A percentile compares a stretch with the other conserved stretches of the same genome.
Evolutionary conservation across 2,329 filamentous ascomycete species (phyloP).

Genomic region (Pseudogymnoascus sp.): DNA sequence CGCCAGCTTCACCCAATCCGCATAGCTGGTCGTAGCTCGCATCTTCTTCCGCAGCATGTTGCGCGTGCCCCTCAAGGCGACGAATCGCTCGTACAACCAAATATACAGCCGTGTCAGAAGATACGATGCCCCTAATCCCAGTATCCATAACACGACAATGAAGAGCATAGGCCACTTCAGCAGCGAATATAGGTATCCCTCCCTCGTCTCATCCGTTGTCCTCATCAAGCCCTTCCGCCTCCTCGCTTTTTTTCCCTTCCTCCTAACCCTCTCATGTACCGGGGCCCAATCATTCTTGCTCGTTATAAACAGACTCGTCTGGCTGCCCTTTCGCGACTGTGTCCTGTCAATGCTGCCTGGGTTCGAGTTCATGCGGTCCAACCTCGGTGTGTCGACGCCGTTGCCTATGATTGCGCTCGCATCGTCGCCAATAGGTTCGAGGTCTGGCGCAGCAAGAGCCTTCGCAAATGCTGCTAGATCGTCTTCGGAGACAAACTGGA

Average conservation of each 20-base stretch:
- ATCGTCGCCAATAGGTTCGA: constrained; percentile 57
- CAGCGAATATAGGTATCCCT: constrained; percentile 83
- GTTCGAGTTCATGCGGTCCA: constrained; percentile 1
- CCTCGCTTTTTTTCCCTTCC: constrained; percentile 32
- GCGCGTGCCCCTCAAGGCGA: constrained; percentile 80
- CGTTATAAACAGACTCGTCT: constrained; percentile 57
- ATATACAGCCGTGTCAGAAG: constrained; percentile 82
- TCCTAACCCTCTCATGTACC: constrained; percentile 62
- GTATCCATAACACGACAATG: constrained; percentile 73
- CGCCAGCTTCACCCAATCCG: constrained; percentile 77
- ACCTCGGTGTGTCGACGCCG: neutral
- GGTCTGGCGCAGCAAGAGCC: constrained; percentile 76
- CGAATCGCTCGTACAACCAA: constrained; percentile 81
- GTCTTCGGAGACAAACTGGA: constrained; percentile 66
- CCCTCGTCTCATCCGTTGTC: constrained; percentile 84
- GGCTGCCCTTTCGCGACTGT: constrained; percentile 14
- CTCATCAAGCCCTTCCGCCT: constrained; percentile 41
- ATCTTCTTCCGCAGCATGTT: constrained; percentile 66
- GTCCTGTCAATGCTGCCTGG: neutral
- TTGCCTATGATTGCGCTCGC: neutral
- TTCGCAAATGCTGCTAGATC: constrained; percentile 74
- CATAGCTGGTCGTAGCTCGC: constrained; percentile 66
- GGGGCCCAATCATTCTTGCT: constrained; percentile 96
- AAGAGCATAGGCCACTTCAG: constrained; percentile 88
- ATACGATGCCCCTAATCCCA: constrained; percentile 67